These are phyloP conservation scores for Triangularia verruculosa DNA, from an alignment of 2,329 filamentous ascomycete genomes.

Conservation along the genomic window DNA sequence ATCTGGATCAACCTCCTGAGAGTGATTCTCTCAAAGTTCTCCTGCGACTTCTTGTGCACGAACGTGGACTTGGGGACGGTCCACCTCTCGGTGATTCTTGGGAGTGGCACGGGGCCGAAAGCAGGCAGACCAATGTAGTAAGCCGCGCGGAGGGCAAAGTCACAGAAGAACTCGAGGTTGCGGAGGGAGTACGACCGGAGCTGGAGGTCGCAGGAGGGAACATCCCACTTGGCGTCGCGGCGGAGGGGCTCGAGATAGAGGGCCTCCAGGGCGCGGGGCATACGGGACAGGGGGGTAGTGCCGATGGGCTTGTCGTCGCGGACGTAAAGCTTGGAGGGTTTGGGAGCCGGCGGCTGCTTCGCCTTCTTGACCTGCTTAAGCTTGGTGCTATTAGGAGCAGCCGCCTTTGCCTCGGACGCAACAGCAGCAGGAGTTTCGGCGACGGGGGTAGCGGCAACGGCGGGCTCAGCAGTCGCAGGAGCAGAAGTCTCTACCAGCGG, in stretches of 20 bases:
- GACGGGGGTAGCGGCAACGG: not conserved
- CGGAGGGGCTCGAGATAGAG: conserved; percentile 82
- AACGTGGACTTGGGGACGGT: conserved; percentile 87
- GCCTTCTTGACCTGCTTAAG: not conserved
- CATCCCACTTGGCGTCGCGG: conserved; percentile 67
- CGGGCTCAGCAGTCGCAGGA: not conserved
- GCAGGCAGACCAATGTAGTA: conserved; percentile 90
- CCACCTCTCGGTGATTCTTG: conserved; percentile 87
- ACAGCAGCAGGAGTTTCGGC: not conserved
- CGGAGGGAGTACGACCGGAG: conserved; percentile 86
- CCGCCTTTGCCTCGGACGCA: not conserved
- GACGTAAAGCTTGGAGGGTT: not conserved
- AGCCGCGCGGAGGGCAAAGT: conserved; percentile 90
- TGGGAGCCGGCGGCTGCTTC: not conserved
- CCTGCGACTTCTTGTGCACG: conserved; percentile 94
- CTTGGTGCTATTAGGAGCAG: not conserved
- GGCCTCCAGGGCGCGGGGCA: conserved; percentile 79
- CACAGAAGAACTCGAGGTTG: conserved; percentile 89
- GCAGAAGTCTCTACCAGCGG: not conserved
- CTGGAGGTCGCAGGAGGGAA: conserved; percentile 87
- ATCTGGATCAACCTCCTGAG: conserved; percentile 85
- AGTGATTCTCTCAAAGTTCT: conserved; percentile 95
- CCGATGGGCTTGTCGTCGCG: not conserved
- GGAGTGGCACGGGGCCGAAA: conserved; percentile 80
- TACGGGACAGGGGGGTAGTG: conserved; percentile 41